A percentile compares a stretch with the other conserved stretches of the same genome.
Conservation (phyloP, 1,139 yeast species). For the Komagataea norvegica region DNA sequence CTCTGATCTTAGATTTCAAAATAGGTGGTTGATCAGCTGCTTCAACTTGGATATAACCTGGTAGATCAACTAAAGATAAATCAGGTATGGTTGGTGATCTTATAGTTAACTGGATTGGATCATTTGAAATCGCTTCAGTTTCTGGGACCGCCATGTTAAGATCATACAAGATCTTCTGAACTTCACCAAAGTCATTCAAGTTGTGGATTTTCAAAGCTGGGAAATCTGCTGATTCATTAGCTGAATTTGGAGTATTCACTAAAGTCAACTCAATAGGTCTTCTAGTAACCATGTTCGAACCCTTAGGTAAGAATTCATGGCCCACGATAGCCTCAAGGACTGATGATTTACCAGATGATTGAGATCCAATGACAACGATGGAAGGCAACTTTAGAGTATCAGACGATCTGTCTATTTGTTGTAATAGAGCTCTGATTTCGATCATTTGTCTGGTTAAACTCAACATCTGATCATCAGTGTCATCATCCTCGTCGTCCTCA, state of each 20-base stretch:
- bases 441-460: conserved; percentile 92
- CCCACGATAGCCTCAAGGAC: conserved; percentile 93
- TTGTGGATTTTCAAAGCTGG: conserved; percentile 83
- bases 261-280: conserved; percentile 92
- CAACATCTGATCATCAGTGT: conserved; percentile 72
- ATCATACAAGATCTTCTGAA: conserved; percentile 79
- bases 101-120: conserved; percentile 87
- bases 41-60: conserved; percentile 96
- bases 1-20: conserved; percentile 72
- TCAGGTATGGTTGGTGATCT: conserved; percentile 93
- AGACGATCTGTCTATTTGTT: conserved; percentile 66
- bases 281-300: conserved; percentile 92
- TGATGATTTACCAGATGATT: conserved; percentile 93
- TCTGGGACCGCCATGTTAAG: conserved; percentile 90
- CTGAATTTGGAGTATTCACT: conserved; percentile 76
- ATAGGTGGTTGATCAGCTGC: conserved; percentile 93
- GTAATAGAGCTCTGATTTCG: conserved; percentile 78
- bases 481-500: conserved; percentile 41
- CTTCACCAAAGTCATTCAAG: conserved; percentile 81
- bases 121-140: conserved; percentile 78
- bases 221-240: conserved; percentile 88
- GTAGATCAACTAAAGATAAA: conserved; percentile 87
- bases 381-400: conserved; percentile 84
- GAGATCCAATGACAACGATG: conserved; percentile 95
- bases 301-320: conserved; percentile 90